These are phyloP conservation scores for Balakata baccata DNA, from an alignment of 345 rosid species.

Conservation along the genomic window DNA sequence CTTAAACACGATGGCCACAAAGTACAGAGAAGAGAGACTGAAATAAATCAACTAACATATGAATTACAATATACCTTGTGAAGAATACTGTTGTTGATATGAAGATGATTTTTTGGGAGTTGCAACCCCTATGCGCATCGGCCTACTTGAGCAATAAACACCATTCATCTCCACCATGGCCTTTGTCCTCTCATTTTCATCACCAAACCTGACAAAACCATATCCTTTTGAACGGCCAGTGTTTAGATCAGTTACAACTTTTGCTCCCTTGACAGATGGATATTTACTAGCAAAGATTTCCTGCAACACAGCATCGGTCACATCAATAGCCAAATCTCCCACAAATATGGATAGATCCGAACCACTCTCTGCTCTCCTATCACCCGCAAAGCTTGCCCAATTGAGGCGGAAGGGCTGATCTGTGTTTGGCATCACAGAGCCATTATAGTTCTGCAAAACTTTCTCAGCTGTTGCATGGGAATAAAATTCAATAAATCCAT, in stretches of 20 bases:
- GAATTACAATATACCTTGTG: conserved; percentile 61
- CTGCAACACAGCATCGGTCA: conserved; percentile 73
- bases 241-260: conserved; percentile 85
- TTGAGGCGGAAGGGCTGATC: conserved; percentile 90
- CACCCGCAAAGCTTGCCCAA: conserved; percentile 90
- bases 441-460: conserved; percentile 73
- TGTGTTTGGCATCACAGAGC: conserved; percentile 78
- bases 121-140: conserved; percentile 85
- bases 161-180: conserved; percentile 97
- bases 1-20: too few relatives aligned
- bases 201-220: conserved; percentile 93
- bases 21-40: too few relatives aligned
- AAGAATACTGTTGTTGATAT: conserved; percentile 81
- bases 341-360: conserved; percentile 89
- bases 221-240: conserved; percentile 92
- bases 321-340: conserved; percentile 94
- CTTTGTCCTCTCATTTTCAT: conserved; percentile 83
- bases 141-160: conserved; percentile 74
- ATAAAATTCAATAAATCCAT: conserved; percentile 84
- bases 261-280: conserved; percentile 88
- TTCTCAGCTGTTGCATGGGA: conserved; percentile 78
- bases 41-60: too few relatives aligned
- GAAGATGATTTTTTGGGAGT: conserved; percentile 83
- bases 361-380: conserved; percentile 64
- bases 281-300: conserved; percentile 68